Conservation (phyloP, 2,329 filamentous ascomycete genomes). For the Ophiostoma australiae region DNA sequence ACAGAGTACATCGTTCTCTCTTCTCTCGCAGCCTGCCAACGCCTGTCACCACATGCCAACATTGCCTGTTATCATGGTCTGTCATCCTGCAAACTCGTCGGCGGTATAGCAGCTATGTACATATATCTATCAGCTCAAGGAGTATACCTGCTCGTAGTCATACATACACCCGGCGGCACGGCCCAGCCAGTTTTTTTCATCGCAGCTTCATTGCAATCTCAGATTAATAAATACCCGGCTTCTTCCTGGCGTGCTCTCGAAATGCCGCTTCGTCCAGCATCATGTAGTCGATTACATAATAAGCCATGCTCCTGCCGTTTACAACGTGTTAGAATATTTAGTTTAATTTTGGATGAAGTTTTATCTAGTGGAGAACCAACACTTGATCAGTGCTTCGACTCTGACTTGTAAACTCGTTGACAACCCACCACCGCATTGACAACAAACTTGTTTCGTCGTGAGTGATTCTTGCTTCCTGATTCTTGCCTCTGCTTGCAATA, state of each 20-base stretch:
- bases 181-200: neutral
- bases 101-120: too few relatives aligned
- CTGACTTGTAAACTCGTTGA: neutral
- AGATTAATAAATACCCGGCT: too few relatives aligned
- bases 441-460: neutral
- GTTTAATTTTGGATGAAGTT: neutral
- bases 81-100: neutral
- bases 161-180: neutral
- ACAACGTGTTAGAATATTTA: neutral
- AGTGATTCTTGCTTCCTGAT: neutral
- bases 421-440: neutral
- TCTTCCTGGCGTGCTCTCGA: too few relatives aligned
- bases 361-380: neutral
- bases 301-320: neutral
- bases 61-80: neutral
- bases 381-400: neutral
- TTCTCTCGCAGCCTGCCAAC: neutral
- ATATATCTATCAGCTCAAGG: neutral
- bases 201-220: neutral
- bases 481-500: neutral
- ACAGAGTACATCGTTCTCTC: neutral
- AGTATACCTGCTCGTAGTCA: neutral
- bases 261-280: neutral
- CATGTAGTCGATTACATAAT: neutral
- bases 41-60: neutral